These are phyloP conservation scores for Macadamia tetraphylla DNA, from an alignment of 164 flowering plant species.

Conservation along the genomic window DNA sequence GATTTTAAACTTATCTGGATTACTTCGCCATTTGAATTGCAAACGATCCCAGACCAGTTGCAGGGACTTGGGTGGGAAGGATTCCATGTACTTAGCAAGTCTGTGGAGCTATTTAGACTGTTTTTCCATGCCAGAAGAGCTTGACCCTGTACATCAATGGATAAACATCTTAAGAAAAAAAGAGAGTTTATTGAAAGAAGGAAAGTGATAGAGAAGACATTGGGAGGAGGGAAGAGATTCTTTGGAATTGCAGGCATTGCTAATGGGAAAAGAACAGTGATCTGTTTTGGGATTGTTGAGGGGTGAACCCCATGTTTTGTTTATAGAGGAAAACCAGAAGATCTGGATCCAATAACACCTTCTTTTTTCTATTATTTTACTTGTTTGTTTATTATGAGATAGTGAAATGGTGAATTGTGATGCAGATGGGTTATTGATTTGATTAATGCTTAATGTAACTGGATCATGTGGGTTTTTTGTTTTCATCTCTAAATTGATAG, in stretches of 20 bases:
- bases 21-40: constrained; percentile 51
- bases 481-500: constrained; percentile 13
- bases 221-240: constrained; percentile 25
- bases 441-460: constrained; percentile 12
- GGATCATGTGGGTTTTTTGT: constrained; percentile 9
- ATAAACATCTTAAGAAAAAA: constrained; percentile 31
- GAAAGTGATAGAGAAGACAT: constrained; percentile 26
- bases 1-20: constrained; percentile 44
- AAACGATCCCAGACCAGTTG: constrained; percentile 68
- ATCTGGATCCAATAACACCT: constrained; percentile 65
- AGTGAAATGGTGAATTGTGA: constrained; percentile 9
- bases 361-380: constrained; percentile 20
- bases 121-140: constrained; percentile 77
- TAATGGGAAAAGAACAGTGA: constrained; percentile 30
- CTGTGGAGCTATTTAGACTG: constrained; percentile 46
- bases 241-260: constrained; percentile 64
- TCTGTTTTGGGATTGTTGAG: constrained; percentile 78
- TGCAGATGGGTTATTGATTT: constrained; percentile 25
- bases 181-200: constrained; percentile 29
- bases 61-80: constrained; percentile 52
- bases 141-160: constrained; percentile 71
- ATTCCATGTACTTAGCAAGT: constrained; percentile 55
- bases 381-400: constrained; percentile 28
- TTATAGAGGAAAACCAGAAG: constrained; percentile 73
- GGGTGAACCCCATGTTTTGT: constrained; percentile 92